phyloP scores from a whole-genome alignment of 306 rosid genomes.

The Prunus padus region DNA sequence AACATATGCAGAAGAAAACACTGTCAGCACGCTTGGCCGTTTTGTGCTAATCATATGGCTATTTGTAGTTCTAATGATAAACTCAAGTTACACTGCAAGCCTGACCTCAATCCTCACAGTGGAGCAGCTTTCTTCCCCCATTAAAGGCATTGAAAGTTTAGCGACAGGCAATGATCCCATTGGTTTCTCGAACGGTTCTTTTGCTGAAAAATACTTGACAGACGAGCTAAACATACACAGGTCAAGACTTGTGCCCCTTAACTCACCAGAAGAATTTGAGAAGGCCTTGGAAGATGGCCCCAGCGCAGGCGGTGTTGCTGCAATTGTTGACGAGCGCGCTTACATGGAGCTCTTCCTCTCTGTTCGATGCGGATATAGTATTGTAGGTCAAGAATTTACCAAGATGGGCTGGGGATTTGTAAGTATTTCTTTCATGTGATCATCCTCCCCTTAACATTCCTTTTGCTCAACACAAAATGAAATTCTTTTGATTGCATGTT shows the following conservation, averaged over 20 bases:
- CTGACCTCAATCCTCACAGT: too few species aligned
- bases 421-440: constrained; percentile 22
- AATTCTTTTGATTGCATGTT: neutral
- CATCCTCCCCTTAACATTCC: too few species aligned
- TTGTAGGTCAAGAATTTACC: constrained; percentile 33
- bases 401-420: constrained; percentile 81
- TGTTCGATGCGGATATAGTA: constrained; percentile 48
- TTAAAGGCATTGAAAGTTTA: constrained; percentile 18
- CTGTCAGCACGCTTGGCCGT: neutral
- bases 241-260: too few species aligned
- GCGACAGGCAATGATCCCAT: constrained; percentile 47
- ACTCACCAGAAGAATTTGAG: too few species aligned
- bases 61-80: too few species aligned
- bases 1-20: constrained; percentile 23
- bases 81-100: too few species aligned
- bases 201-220: constrained; percentile 37
- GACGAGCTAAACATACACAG: too few species aligned
- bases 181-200: constrained; percentile 51
- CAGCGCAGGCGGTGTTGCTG: constrained; percentile 57
- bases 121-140: too few species aligned
- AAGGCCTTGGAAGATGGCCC: constrained; percentile 55
- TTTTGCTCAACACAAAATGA: too few species aligned
- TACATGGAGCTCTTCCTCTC: constrained; percentile 68
- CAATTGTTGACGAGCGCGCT: constrained; percentile 63
- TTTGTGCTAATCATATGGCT: too few species aligned